Conservation (phyloP, 140 eudicot genomes). For the Ambrosia hybrid region DNA sequence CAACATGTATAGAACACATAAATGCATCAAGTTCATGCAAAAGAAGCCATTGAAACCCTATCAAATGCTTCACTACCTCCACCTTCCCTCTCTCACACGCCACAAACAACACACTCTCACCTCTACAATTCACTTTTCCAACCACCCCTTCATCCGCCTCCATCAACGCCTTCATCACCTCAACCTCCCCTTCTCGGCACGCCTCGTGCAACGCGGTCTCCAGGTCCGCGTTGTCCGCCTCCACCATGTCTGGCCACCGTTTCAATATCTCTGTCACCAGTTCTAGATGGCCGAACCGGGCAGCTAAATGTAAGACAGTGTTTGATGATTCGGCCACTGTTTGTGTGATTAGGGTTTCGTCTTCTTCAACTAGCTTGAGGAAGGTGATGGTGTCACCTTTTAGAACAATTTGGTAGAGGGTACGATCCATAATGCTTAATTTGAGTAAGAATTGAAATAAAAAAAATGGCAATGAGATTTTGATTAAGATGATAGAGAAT, state of each 20-base stretch:
- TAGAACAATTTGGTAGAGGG: constrained; percentile 30
- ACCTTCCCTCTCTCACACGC: constrained; percentile 54
- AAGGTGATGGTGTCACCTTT: constrained; percentile 41
- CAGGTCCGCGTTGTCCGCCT: constrained; percentile 35
- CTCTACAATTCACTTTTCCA: constrained; percentile 44
- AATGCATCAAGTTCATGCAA: constrained; percentile 51
- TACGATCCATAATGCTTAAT: constrained; percentile 35
- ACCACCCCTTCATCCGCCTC: constrained; percentile 31
- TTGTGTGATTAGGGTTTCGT: constrained; percentile 27
- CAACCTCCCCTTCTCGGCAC: constrained; percentile 50
- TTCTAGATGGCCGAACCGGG: constrained; percentile 52
- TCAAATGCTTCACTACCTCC: constrained; percentile 44
- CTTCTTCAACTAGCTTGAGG: constrained; percentile 32
- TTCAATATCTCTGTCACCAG: constrained; percentile 37
- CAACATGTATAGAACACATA: constrained; percentile 55
- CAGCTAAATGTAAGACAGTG: constrained; percentile 52
- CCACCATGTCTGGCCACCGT: constrained; percentile 41
- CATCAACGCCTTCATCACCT: constrained; percentile 32
- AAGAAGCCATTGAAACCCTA: constrained; percentile 39
- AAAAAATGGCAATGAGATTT: neutral
- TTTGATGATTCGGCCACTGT: constrained; percentile 26
- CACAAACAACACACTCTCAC: constrained; percentile 50
- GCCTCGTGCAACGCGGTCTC: constrained; percentile 62
- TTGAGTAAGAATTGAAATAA: neutral
- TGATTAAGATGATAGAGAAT: neutral